A percentile compares a stretch with the other conserved stretches of the same genome.
Conservation (phyloP, 129 eudicot genomes). For the Chrysanthemum seticuspe region DNA sequence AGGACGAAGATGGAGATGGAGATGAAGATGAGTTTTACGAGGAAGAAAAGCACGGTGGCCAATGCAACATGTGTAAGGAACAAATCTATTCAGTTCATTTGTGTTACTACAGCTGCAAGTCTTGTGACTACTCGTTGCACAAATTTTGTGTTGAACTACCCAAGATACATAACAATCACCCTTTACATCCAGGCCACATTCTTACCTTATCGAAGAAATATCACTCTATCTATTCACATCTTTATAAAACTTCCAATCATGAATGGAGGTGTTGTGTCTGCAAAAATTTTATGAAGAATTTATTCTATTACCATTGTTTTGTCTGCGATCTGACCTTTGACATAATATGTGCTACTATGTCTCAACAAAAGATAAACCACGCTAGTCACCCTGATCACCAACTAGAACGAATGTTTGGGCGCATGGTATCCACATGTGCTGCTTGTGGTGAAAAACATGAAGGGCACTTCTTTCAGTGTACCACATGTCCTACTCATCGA, state of each 20-base stretch:
- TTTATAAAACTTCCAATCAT: too few species aligned
- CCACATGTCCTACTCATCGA: neutral
- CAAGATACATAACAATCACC: neutral
- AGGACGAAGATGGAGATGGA: neutral
- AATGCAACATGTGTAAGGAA: conserved; percentile 14
- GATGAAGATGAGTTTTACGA: conserved; percentile 1
- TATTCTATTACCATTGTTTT: too few species aligned
- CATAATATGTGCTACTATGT: conserved; percentile 1
- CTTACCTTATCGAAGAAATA: neutral
- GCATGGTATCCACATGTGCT: neutral
- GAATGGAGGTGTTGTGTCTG: neutral
- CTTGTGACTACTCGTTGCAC: conserved; percentile 10
- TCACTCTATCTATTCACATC: too few species aligned
- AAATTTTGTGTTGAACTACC: conserved; percentile 9
- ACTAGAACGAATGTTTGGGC: neutral
- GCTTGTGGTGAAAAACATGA: conserved; percentile 17
- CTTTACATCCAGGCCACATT: conserved; percentile 1
- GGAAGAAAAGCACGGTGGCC: conserved; percentile 4
- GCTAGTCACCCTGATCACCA: conserved; percentile 11
- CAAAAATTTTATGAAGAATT: too few species aligned
- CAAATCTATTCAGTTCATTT: neutral
- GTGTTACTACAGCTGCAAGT: conserved; percentile 8
- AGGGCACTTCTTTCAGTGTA: conserved; percentile 17
- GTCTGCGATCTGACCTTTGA: too few species aligned
- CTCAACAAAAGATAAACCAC: neutral